Conservation (phyloP, 2,329 filamentous ascomycete species). For the Pyrenophora teres region DNA sequence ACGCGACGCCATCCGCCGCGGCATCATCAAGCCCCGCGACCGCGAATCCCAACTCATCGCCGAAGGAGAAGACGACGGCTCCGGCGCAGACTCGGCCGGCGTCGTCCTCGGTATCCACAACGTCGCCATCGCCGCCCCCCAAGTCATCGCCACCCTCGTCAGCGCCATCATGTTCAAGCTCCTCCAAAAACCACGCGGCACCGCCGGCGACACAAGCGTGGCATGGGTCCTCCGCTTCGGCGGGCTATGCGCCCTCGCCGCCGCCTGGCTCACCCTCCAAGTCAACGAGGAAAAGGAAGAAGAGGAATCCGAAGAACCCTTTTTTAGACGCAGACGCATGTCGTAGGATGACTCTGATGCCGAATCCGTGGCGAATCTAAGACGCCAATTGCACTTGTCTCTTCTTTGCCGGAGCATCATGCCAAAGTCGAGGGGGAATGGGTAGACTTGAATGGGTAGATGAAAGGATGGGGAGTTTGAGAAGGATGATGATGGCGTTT, state of each 20-base stretch:
- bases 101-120: conserved; percentile 96
- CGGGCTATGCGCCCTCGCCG: conserved; percentile 75
- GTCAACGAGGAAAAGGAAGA: conserved; percentile 64
- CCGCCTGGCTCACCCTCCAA: conserved; percentile 72
- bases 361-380: conserved; percentile 10
- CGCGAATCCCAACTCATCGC: conserved; percentile 49
- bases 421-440: too few species aligned
- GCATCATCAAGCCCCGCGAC: conserved; percentile 50
- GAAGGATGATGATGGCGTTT: too few species aligned
- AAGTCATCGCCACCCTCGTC: conserved; percentile 85
- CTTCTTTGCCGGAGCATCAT: too few species aligned
- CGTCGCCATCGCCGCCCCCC: conserved; percentile 87
- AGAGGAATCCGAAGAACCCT: conserved; percentile 26
- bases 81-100: conserved; percentile 75
- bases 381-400: conserved; percentile 9
- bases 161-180: conserved; percentile 83
- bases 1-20: conserved; percentile 70
- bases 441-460: too few species aligned
- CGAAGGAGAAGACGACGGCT: conserved; percentile 57
- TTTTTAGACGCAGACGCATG: conserved; percentile 27
- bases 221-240: conserved; percentile 85
- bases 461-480: too few species aligned
- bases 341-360: conserved; percentile 26
- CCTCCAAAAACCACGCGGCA: conserved; percentile 84
- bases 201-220: conserved; percentile 83